A percentile compares a stretch with the other conserved stretches of the same genome.
Evolutionary conservation across 2,329 filamentous ascomycete species (phyloP).

Genomic region (Phialemoniopsis sp.): DNA sequence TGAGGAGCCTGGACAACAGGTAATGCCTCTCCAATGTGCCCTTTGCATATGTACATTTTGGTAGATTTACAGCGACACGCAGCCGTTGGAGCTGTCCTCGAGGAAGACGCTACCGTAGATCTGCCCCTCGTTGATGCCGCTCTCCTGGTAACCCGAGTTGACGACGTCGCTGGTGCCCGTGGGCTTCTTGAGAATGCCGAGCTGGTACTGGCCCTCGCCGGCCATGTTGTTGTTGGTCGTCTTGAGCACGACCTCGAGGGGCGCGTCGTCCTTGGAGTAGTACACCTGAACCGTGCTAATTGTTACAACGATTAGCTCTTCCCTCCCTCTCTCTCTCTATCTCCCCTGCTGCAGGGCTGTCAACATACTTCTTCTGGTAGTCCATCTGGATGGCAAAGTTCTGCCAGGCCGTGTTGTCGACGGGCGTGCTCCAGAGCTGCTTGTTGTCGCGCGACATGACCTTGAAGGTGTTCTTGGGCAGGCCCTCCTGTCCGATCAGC

Average conservation of each 20-base stretch:
- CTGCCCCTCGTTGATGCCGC: constrained; percentile 40
- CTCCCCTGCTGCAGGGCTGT: no score
- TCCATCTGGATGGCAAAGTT: constrained; percentile 57
- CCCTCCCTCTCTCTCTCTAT: no score
- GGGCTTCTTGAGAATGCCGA: constrained; percentile 55
- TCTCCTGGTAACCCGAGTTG: constrained; percentile 43
- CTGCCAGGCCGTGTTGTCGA: constrained; percentile 48
- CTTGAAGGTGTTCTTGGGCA: constrained; percentile 34
- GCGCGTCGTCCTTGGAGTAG: constrained; percentile 44
- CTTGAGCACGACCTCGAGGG: constrained; percentile 41
- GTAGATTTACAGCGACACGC: constrained; percentile 32
- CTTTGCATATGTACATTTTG: no score
- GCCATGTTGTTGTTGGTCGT: constrained; percentile 43
- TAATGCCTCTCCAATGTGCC: no score
- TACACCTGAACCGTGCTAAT: constrained; percentile 52
- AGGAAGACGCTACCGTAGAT: constrained; percentile 47
- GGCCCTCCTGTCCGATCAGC: constrained; percentile 26
- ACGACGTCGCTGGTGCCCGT: constrained; percentile 46
- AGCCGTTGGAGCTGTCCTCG: constrained; percentile 37
- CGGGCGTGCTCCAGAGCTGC: constrained; percentile 32
- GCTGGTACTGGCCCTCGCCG: constrained; percentile 50
- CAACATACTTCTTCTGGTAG: constrained; percentile 48
- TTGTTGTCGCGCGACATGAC: constrained; percentile 31
- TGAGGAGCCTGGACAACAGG: no score
- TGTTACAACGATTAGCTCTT: no score